phyloP scores from a whole-genome alignment of 2,329 filamentous ascomycete species.

The Huntiella abstrusa region DNA sequence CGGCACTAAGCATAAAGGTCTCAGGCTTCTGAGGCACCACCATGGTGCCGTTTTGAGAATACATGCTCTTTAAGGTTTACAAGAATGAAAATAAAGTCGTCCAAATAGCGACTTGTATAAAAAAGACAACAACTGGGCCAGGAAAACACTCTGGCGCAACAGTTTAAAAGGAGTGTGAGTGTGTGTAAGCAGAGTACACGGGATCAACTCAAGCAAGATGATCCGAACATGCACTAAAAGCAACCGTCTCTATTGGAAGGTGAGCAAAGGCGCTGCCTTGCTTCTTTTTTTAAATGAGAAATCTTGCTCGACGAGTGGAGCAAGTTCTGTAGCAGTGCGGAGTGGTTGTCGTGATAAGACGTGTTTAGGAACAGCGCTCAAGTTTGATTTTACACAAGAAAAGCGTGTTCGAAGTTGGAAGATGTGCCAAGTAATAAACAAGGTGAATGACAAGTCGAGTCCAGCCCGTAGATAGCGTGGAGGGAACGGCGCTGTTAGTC shows the following conservation, averaged over 20 bases:
- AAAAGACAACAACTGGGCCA: neutral
- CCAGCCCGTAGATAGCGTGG: conserved; percentile 12
- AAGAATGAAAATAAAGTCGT: conserved; percentile 1
- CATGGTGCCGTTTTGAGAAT: conserved; percentile 71
- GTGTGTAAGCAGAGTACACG: neutral
- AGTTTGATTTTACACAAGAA: neutral
- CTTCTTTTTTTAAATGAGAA: neutral
- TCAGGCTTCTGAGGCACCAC: conserved; percentile 88
- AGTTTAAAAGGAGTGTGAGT: neutral
- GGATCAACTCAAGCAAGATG: no score
- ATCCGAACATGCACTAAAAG: no score
- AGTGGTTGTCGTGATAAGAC: conserved; percentile 6
- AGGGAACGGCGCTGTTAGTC: neutral
- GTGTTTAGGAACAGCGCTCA: conserved; percentile 4
- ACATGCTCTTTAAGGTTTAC: conserved; percentile 33
- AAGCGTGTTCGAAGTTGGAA: conserved; percentile 6
- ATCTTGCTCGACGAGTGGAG: no score
- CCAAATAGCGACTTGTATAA: neutral
- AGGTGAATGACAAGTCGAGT: conserved; percentile 10
- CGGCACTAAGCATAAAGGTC: conserved; percentile 94
- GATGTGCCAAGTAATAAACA: neutral
- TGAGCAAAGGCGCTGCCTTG: conserved; percentile 3
- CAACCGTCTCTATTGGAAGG: no score
- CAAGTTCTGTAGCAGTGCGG: neutral
- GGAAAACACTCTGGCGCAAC: no score